Conservation (phyloP, 345 rosid genomes). For the Rubroshorea leprosula region DNA sequence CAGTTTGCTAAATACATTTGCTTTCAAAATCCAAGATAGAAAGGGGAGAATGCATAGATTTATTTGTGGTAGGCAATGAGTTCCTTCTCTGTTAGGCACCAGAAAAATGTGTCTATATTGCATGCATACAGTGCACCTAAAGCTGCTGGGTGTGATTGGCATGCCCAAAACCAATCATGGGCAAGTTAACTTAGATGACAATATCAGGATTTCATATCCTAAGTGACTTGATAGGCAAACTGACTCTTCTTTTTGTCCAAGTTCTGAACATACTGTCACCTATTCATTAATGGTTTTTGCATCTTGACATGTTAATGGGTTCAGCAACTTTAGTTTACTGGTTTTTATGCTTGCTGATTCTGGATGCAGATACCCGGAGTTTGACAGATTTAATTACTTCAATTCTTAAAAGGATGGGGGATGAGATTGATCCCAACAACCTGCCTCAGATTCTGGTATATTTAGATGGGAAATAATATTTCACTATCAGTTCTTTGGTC, state of each 20-base stretch:
- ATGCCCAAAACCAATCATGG: background rate
- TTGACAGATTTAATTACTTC: constrained; percentile 76
- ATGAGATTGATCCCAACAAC: constrained; percentile 69
- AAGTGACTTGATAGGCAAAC: background rate
- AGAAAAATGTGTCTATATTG: constrained; percentile 1
- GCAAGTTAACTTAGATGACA: constrained; percentile 5
- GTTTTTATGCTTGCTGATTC: constrained; percentile 12
- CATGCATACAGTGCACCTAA: constrained; percentile 9
- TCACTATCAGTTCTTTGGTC: background rate
- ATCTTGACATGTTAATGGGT: background rate
- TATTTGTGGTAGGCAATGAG: constrained; percentile 56
- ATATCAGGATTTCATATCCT: too few relatives aligned
- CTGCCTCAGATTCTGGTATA: constrained; percentile 84
- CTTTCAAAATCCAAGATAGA: constrained; percentile 85
- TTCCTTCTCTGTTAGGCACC: background rate
- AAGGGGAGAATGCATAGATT: constrained; percentile 89
- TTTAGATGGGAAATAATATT: background rate
- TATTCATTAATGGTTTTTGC: too few relatives aligned
- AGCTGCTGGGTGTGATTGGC: constrained; percentile 7
- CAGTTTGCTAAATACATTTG: constrained; percentile 35
- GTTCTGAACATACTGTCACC: background rate
- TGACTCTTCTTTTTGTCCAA: background rate
- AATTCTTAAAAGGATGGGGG: constrained; percentile 83
- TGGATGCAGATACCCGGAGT: constrained; percentile 54
- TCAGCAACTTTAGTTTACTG: constrained; percentile 11